Base-by-base conservation (phyloP, 768 basidiomycete genomes). In the Leccinum longicurvipes region DNA sequence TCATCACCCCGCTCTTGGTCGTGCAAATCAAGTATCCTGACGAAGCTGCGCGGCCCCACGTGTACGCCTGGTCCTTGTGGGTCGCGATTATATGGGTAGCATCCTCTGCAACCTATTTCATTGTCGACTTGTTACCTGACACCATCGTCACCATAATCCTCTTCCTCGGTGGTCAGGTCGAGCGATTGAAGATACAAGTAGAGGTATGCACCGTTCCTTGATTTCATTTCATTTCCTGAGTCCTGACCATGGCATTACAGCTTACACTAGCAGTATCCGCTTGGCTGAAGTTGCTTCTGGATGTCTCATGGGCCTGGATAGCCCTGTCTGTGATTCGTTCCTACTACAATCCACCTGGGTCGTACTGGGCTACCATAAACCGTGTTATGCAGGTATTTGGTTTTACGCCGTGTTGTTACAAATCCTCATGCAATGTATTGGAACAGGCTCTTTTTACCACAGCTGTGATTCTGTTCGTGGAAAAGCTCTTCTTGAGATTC, bases 291-390 rank as follows among this genome's bases (percentile, higher is more conserved):
- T 72, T 90, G 8, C 72, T 79, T 3, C 75, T 91, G 9, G 85
- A 86, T 57, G 74, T 85, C 3, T 68, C 82, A 3, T 89, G 86
- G 84, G 79, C 82, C 47, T 92, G 90, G 90, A 83, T 91, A 59
- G 76, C 82, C 21, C 73, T 91, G 45, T 87, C 86, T 17, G 78
- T 82, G 50, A 81, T 87, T 57, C 80, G 81, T 41, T 68, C 77
- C 1, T 71, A 82, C 23, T 79, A 84, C 61, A 65, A 82, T 4
- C 89, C 88, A 12, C 77, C 83, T 0, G 85, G 82, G 11, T 64
- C 71, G 2, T 89, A 89, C 60, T 91, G 89, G 90, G 66, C 72
- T 4, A 78, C 81, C 54, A 70, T 89, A 53, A 89, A 90, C 63
- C 82, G 84, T 19, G 76, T 87, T 27, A 83, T 89, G 82, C 83